Base-by-base conservation (phyloP, 257 asterid genomes). In the Solanum sejunctum region DNA sequence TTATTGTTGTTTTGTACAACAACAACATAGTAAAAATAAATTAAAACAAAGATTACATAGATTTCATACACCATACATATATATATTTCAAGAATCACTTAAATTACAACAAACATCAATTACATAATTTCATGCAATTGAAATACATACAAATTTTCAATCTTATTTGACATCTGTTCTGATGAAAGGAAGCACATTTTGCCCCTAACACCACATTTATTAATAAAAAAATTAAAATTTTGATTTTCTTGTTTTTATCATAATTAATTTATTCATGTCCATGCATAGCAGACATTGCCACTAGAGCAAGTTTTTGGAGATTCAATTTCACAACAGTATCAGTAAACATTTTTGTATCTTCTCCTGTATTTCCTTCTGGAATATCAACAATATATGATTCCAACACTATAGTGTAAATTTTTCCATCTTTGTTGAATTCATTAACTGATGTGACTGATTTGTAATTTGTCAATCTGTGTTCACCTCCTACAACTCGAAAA, bases 401-500 rank as follows among this genome's bases (percentile, higher is more conserved):
- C 85, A 94, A 23, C 1, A 94, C 98, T 28, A 95, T 77, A 12
- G 97, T 91, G 20, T 91, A 94, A 8, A 81, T 77, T n/a, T 70
- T 73, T 1, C 90, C 93, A 2, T 66, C 89, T 8, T 43, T 82
- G 2, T 67, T 56, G 81, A 95, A 91, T 67, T 90, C 96, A 78
- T 96, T 93, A 3, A 96, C 93, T 5, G 96, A 91, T 0, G 98
- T 94, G 2, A 96, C 95, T 20, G 98, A 94, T 1, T 93, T 87
- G 82, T 96, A 96, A 49, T 94, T 94, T 54, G 92, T 93, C 70
- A 96, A 86, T 61, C 99, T 83, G 54, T 96, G 99, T 67, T 96
- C 99, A 18, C 99, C 99, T 20, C 98, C 99, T 6, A 96, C 96
- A 1, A 94, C 99, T 10, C 95, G 84, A 79, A 96, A 96, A 83